A percentile compares a stretch with the other conserved stretches of the same genome.
These are phyloP conservation scores for Punica granatum DNA, from an alignment of 345 rosid genomes.

Conservation along the genomic window DNA sequence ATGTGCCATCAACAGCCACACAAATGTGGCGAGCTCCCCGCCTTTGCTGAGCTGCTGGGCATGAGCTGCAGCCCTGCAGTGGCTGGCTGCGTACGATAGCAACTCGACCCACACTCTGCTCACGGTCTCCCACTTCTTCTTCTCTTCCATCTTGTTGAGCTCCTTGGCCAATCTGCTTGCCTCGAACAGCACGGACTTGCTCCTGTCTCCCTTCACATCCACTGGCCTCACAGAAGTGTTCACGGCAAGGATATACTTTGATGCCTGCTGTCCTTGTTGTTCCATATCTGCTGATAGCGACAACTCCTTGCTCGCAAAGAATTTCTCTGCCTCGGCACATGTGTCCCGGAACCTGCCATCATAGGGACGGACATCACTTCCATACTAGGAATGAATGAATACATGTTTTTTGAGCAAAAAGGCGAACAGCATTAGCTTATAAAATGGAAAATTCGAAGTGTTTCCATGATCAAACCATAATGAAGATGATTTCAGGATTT, in stretches of 20 bases:
- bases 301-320: conserved; percentile 3
- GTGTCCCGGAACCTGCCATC: conserved; percentile 10
- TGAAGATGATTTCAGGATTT: no score
- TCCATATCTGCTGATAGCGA: background rate
- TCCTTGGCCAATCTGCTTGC: conserved; percentile 51
- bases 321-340: conserved; percentile 7
- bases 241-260: conserved; percentile 2
- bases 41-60: conserved; percentile 57
- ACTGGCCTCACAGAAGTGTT: conserved; percentile 29
- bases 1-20: conserved; percentile 76
- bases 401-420: background rate
- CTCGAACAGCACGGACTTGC: conserved; percentile 58
- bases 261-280: conserved; percentile 6
- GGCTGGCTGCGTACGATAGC: conserved; percentile 47
- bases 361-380: background rate
- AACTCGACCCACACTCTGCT: conserved; percentile 63
- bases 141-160: conserved; percentile 14
- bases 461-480: no score
- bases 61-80: conserved; percentile 49
- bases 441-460: no score
- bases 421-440: no score
- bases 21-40: conserved; percentile 48
- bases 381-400: background rate
- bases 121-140: conserved; percentile 40
- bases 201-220: conserved; percentile 44